A percentile compares a stretch with the other conserved stretches of the same genome.
Evolutionary conservation across 305 asterid genomes (phyloP).

Genomic region (Fraxinus paxiana): DNA sequence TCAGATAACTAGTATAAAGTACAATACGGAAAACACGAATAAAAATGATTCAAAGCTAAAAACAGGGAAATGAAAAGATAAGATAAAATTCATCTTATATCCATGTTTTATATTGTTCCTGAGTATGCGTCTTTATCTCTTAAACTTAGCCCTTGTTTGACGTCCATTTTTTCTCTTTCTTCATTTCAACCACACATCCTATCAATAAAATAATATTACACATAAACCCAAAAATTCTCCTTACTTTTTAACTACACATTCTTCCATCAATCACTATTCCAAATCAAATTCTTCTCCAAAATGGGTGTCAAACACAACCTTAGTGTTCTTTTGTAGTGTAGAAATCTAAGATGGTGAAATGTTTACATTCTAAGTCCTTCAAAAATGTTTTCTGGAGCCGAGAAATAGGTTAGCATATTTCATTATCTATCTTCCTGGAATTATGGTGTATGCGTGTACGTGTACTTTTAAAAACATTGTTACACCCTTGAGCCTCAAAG

Average conservation of each 20-base stretch:
- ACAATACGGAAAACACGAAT: slow-evolving; percentile 12
- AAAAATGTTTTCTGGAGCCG: not conserved
- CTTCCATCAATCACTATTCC: too few relatives aligned
- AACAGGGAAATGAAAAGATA: slow-evolving; percentile 8
- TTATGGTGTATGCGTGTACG: not conserved
- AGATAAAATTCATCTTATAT: slow-evolving; percentile 10
- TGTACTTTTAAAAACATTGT: not conserved
- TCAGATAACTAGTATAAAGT: slow-evolving; percentile 14
- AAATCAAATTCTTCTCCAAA: too few relatives aligned
- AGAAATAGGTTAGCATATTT: slow-evolving; percentile 6
- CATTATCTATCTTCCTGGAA: not conserved
- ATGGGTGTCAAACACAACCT: too few relatives aligned
- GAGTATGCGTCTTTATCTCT: slow-evolving; percentile 8
- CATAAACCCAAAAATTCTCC: too few relatives aligned
- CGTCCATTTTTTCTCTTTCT: too few relatives aligned
- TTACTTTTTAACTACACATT: too few relatives aligned
- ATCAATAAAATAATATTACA: too few relatives aligned
- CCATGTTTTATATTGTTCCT: not conserved
- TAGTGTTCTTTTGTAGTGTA: not conserved
- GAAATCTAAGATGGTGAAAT: not conserved
- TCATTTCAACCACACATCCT: too few relatives aligned
- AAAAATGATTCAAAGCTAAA: not conserved
- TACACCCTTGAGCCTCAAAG: not conserved
- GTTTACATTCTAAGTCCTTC: not conserved
- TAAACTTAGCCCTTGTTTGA: not conserved